Evolutionary conservation across 2,329 filamentous ascomycete genomes (phyloP), one percentile per base, ranked within the genome.

Genomic region (Biscogniauxia marginata): DNA sequence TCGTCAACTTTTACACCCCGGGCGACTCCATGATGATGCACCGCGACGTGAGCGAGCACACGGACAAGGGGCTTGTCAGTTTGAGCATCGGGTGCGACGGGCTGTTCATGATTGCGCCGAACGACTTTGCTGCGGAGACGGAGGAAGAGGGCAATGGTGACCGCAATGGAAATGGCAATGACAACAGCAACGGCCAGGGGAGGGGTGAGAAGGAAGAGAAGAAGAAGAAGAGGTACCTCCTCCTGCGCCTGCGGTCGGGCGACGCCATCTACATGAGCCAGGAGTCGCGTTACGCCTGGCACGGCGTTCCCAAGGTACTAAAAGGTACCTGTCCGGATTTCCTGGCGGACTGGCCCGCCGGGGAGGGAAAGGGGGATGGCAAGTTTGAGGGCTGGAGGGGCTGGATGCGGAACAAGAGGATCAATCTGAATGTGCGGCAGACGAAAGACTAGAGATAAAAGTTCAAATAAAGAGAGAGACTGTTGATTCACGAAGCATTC

Each of bases 381-480:
- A 73, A 73, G 46, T 91, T 83, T 67, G 79, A 84, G 50, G 78
- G 79, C 44, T 97, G 92, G 91, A 83, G 79, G 63, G 90, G 90
- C 1, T 98, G 93, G 93, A 93, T 98, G 89, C 77, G 76, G 59
- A 85, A 84, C 49, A 97, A 97, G 75, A 81, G 93, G 60, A 85
- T 98, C 66, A 98, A 98, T 71, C 70, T 98, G 49, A 98, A 98
- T 71, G 90, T 97, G 8, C 81, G 93, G 60, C 93, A 98, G 74
- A 96, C 97, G 88, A 84, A 77, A 67, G 82, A 85, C 25, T 81
- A 16, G 11, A 16, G 2, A 16, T 8, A 55, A 65, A 46, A 4
- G 18, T 23, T 6, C 18, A 7, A n/a, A 23, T 7, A 4, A 19
- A n/a, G 3, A 19, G 21, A 13, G 39, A 13, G 39, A 44, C n/a